Evolutionary conservation across 306 rosid species (phyloP).

Genomic region (Prunus dulcis): DNA sequence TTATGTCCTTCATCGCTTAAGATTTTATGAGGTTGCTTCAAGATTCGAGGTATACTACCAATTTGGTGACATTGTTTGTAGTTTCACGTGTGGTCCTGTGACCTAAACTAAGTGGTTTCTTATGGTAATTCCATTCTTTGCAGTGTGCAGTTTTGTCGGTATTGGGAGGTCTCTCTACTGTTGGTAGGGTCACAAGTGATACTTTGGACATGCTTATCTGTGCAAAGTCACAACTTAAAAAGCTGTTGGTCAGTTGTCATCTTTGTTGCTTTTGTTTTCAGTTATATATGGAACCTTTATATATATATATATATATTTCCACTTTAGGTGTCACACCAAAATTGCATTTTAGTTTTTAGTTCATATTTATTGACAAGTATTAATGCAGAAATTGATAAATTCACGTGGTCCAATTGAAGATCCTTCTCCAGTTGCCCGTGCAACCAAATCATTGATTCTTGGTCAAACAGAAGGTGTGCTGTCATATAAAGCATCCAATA

Average conservation of each 20-base stretch:
- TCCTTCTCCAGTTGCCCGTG: conserved; percentile 79
- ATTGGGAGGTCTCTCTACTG: conserved; percentile 59
- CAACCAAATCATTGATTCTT: conserved; percentile 58
- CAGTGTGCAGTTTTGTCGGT: conserved; percentile 88
- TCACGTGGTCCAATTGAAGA: conserved; percentile 90
- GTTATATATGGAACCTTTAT: conserved; percentile 11
- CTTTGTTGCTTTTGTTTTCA: conserved; percentile 31
- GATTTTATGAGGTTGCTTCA: conserved; percentile 85
- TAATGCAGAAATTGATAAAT: conserved; percentile 86
- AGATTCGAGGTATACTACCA: conserved; percentile 80
- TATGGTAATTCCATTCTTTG: conserved; percentile 42
- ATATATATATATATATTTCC: not conserved
- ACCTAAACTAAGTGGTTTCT: conserved; percentile 24
- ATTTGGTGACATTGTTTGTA: conserved; percentile 6
- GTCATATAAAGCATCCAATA: conserved; percentile 75
- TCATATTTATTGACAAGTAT: conserved; percentile 47
- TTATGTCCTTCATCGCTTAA: conserved; percentile 72
- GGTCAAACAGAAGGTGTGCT: conserved; percentile 75
- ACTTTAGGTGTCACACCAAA: not conserved
- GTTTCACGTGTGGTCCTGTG: not conserved
- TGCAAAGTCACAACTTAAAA: conserved; percentile 65
- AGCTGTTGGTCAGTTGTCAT: conserved; percentile 75
- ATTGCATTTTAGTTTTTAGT: conserved; percentile 22
- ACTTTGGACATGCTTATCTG: conserved; percentile 66
- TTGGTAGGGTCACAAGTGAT: conserved; percentile 60